phyloP scores from a whole-genome alignment of 495 filamentous ascomycete genomes.

The Hyphodiscus hymeniophilus region DNA sequence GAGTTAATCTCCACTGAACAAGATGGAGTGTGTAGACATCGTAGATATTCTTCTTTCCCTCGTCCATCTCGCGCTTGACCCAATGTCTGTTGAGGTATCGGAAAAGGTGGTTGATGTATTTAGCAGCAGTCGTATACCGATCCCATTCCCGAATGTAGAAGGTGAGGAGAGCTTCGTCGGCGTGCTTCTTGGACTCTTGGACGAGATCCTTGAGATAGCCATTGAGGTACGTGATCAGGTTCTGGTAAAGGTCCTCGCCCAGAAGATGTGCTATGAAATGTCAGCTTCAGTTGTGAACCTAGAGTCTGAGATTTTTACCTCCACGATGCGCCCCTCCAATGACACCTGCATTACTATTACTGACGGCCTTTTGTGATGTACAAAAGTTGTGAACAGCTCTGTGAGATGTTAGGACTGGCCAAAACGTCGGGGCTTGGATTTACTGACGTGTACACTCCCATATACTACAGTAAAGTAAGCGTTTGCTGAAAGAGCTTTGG shows the following conservation, averaged over 20 bases:
- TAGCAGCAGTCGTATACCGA: constrained; percentile 88
- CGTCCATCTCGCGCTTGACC: constrained; percentile 98
- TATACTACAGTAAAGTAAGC: constrained; percentile 54
- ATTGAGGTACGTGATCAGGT: constrained; percentile 76
- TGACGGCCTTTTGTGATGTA: constrained; percentile 89
- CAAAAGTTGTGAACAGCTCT: constrained; percentile 98
- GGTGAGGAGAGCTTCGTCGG: constrained; percentile 82
- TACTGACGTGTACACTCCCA: constrained; percentile 91
- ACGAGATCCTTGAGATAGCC: constrained; percentile 61
- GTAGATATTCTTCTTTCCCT: constrained; percentile 97
- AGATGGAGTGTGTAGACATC: constrained; percentile 97
- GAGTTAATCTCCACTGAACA: constrained; percentile 86
- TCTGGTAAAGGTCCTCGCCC: constrained; percentile 92
- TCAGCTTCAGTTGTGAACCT: constrained; percentile 23
- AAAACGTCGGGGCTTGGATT: neutral
- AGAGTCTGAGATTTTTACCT: constrained; percentile 41
- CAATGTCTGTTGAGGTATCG: constrained; percentile 96
- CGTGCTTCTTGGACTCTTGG: constrained; percentile 61
- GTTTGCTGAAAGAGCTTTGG: neutral
- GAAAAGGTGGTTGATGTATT: constrained; percentile 96
- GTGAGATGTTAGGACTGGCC: constrained; percentile 19
- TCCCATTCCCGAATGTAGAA: constrained; percentile 98
- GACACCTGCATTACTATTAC: constrained; percentile 29
- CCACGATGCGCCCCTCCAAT: constrained; percentile 62
- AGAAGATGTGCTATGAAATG: constrained; percentile 65